Evolutionary conservation across 75 land plant species (phyloP).

Genomic region (Picea glauca): DNA sequence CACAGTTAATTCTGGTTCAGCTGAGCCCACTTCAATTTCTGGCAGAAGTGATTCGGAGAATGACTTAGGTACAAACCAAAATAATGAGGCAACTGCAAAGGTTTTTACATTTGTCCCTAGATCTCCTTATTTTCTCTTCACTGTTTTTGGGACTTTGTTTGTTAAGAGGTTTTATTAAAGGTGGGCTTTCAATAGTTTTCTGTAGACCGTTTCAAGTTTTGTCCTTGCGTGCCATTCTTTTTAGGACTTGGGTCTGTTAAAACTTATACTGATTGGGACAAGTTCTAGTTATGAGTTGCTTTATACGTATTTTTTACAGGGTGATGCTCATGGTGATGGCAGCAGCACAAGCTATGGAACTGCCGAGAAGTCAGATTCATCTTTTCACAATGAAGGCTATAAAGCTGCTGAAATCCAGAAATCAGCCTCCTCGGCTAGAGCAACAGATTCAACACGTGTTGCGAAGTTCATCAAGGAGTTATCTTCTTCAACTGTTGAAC

Average conservation of each 20-base stretch:
- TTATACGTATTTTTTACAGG: slow-evolving; percentile 15
- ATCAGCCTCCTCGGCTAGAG: slow-evolving; percentile 59
- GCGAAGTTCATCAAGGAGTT: slow-evolving; percentile 82
- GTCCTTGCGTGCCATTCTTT: neutral
- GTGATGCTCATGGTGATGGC: slow-evolving; percentile 26
- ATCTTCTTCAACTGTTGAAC: slow-evolving; percentile 63
- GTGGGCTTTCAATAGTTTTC: neutral
- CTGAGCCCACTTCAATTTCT: slow-evolving; percentile 10
- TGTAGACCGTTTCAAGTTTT: neutral
- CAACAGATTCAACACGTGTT: slow-evolving; percentile 95
- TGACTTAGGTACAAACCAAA: slow-evolving; percentile 30
- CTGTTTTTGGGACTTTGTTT: neutral
- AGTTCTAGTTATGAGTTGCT: neutral
- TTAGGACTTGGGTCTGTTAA: neutral
- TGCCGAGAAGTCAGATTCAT: slow-evolving; percentile 23
- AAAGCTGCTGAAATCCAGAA: slow-evolving; percentile 32
- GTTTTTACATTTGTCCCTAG: slow-evolving; percentile 19
- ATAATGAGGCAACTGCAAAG: slow-evolving; percentile 23
- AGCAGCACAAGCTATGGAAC: slow-evolving; percentile 21
- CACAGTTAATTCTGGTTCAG: slow-evolving; percentile 15
- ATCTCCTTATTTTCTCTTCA: neutral
- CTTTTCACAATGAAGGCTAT: slow-evolving; percentile 12
- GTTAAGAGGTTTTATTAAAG: neutral
- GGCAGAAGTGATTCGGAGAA: slow-evolving; percentile 35
- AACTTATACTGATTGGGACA: neutral